Percentiles rank a stretch among this genome's conserved stretches.
Evolutionary conservation across 306 rosid species (phyloP).

Genomic region (Spatholobus suberectus): DNA sequence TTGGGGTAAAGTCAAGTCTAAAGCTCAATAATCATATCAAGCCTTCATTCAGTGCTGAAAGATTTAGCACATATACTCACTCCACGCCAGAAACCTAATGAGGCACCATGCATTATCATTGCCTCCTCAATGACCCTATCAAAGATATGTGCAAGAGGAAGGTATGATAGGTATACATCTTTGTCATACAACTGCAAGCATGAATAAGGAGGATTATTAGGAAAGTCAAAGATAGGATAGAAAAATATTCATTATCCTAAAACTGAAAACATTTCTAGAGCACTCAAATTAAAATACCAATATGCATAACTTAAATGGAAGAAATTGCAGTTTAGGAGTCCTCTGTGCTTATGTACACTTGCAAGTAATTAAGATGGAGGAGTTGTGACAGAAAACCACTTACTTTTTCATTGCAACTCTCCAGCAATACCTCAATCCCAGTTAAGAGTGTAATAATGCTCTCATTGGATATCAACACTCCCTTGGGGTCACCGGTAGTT

Average conservation of each 20-base stretch:
- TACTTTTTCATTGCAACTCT: constrained; percentile 61
- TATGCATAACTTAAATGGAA: too few species aligned
- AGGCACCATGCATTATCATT: constrained; percentile 78
- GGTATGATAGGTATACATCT: constrained; percentile 85
- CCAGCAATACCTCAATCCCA: constrained; percentile 57
- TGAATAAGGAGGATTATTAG: not conserved
- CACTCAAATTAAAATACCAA: constrained; percentile 5
- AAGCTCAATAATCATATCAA: constrained; percentile 38
- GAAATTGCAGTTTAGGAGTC: too few species aligned
- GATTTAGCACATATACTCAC: constrained; percentile 56
- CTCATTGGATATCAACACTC: constrained; percentile 87
- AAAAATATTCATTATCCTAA: constrained; percentile 37
- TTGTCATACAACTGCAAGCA: constrained; percentile 58
- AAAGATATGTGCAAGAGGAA: constrained; percentile 96
- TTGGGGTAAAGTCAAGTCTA: not conserved
- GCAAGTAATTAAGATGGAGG: too few species aligned
- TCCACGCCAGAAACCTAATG: constrained; percentile 97
- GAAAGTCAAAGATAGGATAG: constrained; percentile 13
- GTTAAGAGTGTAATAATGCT: constrained; percentile 73
- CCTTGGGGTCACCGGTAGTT: constrained; percentile 98
- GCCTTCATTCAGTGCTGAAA: constrained; percentile 20
- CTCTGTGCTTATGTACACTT: too few species aligned
- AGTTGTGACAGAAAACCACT: too few species aligned
- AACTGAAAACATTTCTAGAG: constrained; percentile 8
- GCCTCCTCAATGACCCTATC: constrained; percentile 87